Evolutionary conservation across 2,329 filamentous ascomycete species (phyloP), one percentile per base, ranked within the genome.

Genomic region (Fusarium hostae): DNA sequence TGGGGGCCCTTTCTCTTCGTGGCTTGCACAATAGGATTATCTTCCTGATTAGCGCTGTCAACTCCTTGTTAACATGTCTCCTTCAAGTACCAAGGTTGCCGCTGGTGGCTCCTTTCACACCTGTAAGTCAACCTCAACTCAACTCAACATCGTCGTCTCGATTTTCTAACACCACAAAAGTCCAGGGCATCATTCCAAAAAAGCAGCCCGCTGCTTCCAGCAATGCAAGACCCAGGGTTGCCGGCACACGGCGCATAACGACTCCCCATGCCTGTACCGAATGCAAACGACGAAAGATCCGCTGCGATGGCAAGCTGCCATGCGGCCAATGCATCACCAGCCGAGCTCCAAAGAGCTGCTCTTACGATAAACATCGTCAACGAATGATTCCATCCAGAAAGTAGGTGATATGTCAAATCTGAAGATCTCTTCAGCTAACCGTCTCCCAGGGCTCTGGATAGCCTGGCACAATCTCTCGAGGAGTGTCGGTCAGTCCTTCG

Each of bases 251-350:
- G 45, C 83, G 86, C 71, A 86, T 87, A 75, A 88, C 86, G 39
- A 88, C 86, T 63, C 84, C 86, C 30, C 86, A 92, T 76, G 92
- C 92, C 40, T 94, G 92, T 79, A 90, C 92, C 51, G 91, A 93
- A 75, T 94, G 93, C 82, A 91, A 94, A 78, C 87, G 93, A 73
- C 88, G 93, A 68, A 96, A 95, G 81, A 95, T 95, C 62, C 91
- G 93, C 70, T 96, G 93, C 78, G 92, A 95, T 82, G 93, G 93
- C 59, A 88, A 91, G 72, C 91, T 94, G 77, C 93, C 93, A 15
- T 96, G 93, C 78, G 92, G 92, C 40, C 93, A 94, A 78, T 96
- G 93, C 79, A 87, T 93, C 63, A 94, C 92, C 80, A 95, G 94
- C 78, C 90, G 93, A 62, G 92, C 93, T 69, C 91, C 92, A 7